Evolutionary conservation across 163 green algal species (phyloP).

Genomic region (Volvox carteri): DNA sequence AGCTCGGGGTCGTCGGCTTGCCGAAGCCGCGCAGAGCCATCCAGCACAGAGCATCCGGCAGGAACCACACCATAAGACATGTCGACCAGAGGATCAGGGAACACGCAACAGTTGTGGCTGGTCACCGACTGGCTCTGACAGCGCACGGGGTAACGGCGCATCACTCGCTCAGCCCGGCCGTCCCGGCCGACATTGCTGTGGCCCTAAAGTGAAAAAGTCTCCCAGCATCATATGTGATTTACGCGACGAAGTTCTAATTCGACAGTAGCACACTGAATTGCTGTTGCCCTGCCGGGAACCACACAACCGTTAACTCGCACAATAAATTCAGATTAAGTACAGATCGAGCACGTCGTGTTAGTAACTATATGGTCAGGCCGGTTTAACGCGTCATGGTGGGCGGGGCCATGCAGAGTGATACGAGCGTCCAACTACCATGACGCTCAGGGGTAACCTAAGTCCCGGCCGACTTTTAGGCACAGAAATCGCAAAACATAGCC

Average conservation of each 20-base stretch:
- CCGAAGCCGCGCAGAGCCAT: slow-evolving; percentile 24
- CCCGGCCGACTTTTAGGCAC: no score
- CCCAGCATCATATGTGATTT: neutral
- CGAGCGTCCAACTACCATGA: neutral
- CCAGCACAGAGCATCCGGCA: neutral
- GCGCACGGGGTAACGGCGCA: slow-evolving; percentile 21
- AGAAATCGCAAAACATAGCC: neutral
- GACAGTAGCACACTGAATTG: neutral
- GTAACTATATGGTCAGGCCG: neutral
- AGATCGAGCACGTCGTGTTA: neutral
- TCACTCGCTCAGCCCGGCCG: slow-evolving; percentile 12
- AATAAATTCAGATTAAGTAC: neutral
- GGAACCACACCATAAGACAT: slow-evolving; percentile 49
- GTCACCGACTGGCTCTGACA: neutral
- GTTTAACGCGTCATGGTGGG: neutral
- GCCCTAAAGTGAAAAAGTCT: neutral
- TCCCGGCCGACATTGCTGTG: neutral
- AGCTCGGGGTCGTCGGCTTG: slow-evolving; percentile 19
- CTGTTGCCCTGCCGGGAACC: neutral
- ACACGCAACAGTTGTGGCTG: neutral
- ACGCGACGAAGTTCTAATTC: neutral
- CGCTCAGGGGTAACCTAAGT: neutral
- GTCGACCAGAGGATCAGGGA: neutral
- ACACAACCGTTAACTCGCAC: neutral
- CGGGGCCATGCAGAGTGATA: neutral